These are phyloP conservation scores for Cicer pinnatifidum DNA, from an alignment of 306 rosid species.

Conservation along the genomic window DNA sequence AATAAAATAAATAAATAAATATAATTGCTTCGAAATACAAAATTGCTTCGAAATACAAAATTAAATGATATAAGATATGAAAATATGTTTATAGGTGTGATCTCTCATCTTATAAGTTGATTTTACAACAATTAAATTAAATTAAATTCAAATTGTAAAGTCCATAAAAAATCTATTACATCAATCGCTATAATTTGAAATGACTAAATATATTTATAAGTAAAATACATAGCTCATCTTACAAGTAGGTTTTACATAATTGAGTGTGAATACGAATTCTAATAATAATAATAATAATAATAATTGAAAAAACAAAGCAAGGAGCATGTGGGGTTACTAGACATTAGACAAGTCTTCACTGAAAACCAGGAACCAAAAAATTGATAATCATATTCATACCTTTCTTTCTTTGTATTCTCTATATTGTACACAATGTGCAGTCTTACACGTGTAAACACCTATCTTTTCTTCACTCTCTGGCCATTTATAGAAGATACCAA, in stretches of 20 bases:
- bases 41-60: too few relatives aligned
- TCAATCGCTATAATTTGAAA: too few relatives aligned
- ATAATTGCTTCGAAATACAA: not conserved
- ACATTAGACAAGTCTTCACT: slow-evolving; percentile 57
- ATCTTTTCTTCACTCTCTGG: slow-evolving; percentile 47
- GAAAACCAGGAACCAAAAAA: slow-evolving; percentile 71
- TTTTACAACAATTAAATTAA: too few relatives aligned
- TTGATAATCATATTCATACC: slow-evolving; percentile 35
- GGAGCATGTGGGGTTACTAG: slow-evolving; percentile 70
- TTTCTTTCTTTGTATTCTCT: slow-evolving; percentile 45
- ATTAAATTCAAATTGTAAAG: too few relatives aligned
- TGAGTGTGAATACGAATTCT: not conserved
- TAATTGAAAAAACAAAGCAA: slow-evolving; percentile 22
- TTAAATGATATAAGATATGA: too few relatives aligned
- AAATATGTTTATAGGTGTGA: too few relatives aligned
- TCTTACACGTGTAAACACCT: slow-evolving; percentile 54
- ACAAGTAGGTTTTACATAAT: too few relatives aligned
- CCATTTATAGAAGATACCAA: slow-evolving; percentile 42
- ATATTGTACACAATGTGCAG: slow-evolving; percentile 49
- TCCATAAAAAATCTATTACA: too few relatives aligned
- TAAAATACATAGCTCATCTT: too few relatives aligned
- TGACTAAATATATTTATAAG: too few relatives aligned
- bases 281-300: slow-evolving; percentile 1
- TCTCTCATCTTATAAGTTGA: too few relatives aligned
- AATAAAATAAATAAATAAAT: not conserved